Base-by-base conservation (phyloP, 805 yeast species). In the Saitoella complicata region DNA sequence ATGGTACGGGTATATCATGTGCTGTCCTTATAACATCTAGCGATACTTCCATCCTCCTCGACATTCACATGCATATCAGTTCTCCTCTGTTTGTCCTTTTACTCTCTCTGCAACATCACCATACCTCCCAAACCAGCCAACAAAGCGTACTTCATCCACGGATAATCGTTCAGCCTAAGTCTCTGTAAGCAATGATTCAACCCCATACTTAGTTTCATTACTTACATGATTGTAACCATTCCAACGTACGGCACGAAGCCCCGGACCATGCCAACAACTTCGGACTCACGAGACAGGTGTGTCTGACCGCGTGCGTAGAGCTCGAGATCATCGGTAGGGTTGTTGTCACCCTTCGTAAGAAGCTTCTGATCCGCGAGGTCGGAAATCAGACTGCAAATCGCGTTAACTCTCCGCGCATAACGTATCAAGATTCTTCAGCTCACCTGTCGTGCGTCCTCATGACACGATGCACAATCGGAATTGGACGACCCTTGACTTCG, bases 381-480 rank as follows among this genome's bases (percentile, higher is more conserved):
- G 13, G 39, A n/a, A 37, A 21, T 8, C 8, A 33, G n/a, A n/a
- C n/a, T 33, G 36, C n/a, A 33, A 33, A 33, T 3, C 9, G 2
- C 9, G n/a, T 33, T 9, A 33, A 33, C 40, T 4, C 8, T 29
- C 11, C 31, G 21, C 7, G 31, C 8, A 21, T 29, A 10, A 7
- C 10, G 31, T 12, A 12, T 38, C 40, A 38, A 7, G 10, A 10
- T 7, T 10, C 10, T 39, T 52, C 31, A 5, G 64, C 69, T 39
- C 51, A 53, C 53, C 59, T 55, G 32, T 55, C 77, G 58, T 91
- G 97, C 53, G 84, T 88, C 55, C 95, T 73, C 57, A 91, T 61
- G 0, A 91, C 95, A 54, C 98, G 73, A 59, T 91, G 98, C 33
- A 91, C 98, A 58, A 91, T 91, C n/a, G 98, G 98, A 38, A 91